A percentile compares a stretch with the other conserved stretches of the same genome.
These are phyloP conservation scores for Pseudocercospora fuligena DNA, from an alignment of 2,329 filamentous ascomycete species.

Conservation along the genomic window DNA sequence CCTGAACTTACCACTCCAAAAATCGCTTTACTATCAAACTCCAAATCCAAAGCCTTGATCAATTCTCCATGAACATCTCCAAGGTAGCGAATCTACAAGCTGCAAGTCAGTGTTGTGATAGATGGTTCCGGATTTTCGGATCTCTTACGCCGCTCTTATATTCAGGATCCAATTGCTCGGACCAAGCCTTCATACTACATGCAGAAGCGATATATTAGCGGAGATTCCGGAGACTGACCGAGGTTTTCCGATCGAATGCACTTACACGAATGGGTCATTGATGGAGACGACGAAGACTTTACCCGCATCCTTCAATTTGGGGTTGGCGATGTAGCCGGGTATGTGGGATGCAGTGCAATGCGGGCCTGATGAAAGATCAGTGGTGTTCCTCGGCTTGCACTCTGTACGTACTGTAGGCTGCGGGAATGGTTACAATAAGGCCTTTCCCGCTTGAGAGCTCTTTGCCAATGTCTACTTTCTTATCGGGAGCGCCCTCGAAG, in stretches of 20 bases:
- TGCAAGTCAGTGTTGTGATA: neutral
- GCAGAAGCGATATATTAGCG: neutral
- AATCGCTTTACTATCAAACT: conserved; percentile 77
- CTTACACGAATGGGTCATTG: conserved; percentile 91
- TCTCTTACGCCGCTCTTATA: conserved; percentile 70
- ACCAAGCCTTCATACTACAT: conserved; percentile 80
- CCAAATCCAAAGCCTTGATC: conserved; percentile 80
- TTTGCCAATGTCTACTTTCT: conserved; percentile 82
- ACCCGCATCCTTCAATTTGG: conserved; percentile 74
- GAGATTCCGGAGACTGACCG: neutral
- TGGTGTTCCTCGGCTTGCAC: conserved; percentile 6
- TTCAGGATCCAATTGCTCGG: conserved; percentile 73
- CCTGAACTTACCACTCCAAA: conserved; percentile 63
- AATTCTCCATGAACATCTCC: conserved; percentile 80
- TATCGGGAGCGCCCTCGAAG: conserved; percentile 84
- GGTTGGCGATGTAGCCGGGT: conserved; percentile 82
- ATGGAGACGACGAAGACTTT: conserved; percentile 88
- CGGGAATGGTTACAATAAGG: conserved; percentile 81
- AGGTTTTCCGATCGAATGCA: conserved; percentile 6
- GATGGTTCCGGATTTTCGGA: neutral
- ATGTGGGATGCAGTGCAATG: conserved; percentile 73
- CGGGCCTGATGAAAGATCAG: conserved; percentile 57
- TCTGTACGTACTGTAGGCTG: conserved; percentile 46
- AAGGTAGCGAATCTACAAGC: conserved; percentile 79
- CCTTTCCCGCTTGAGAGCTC: conserved; percentile 73